phyloP scores from a whole-genome alignment of 2,329 filamentous ascomycete genomes.

The Penicillium sp. region DNA sequence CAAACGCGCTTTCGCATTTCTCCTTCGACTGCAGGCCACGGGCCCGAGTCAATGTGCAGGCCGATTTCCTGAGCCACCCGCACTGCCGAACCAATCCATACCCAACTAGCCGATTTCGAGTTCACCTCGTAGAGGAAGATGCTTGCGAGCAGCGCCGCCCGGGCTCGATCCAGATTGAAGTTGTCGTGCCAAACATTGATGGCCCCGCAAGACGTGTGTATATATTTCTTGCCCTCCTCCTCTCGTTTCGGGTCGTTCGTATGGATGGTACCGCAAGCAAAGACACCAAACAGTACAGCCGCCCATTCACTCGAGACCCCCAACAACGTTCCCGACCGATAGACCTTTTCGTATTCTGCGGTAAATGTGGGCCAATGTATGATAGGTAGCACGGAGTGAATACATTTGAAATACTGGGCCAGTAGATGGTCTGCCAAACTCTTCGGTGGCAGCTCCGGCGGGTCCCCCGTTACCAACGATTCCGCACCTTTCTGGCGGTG shows the following conservation, averaged over 20 bases:
- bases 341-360: conserved; percentile 70
- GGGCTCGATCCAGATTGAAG: conserved; percentile 69
- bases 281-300: conserved; percentile 74
- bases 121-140: conserved; percentile 84
- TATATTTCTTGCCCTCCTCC: conserved; percentile 60
- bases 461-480: conserved; percentile 50
- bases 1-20: conserved; percentile 86
- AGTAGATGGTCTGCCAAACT: conserved; percentile 68
- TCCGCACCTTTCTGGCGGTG: conserved; percentile 56
- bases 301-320: conserved; percentile 66
- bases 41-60: conserved; percentile 69
- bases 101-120: conserved; percentile 77
- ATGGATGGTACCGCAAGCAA: conserved; percentile 79
- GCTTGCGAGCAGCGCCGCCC: conserved; percentile 67
- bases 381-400: conserved; percentile 78
- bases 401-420: conserved; percentile 67
- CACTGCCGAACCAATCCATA: conserved; percentile 77
- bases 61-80: conserved; percentile 79
- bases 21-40: conserved; percentile 69
- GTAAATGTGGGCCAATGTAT: conserved; percentile 84
- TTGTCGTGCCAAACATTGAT: conserved; percentile 81
- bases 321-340: conserved; percentile 60
- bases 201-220: conserved; percentile 66
- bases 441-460: conserved; percentile 67
- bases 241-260: conserved; percentile 55